These are phyloP conservation scores for Mycena latifolia DNA, from an alignment of 768 basidiomycete species.

Conservation along the genomic window DNA sequence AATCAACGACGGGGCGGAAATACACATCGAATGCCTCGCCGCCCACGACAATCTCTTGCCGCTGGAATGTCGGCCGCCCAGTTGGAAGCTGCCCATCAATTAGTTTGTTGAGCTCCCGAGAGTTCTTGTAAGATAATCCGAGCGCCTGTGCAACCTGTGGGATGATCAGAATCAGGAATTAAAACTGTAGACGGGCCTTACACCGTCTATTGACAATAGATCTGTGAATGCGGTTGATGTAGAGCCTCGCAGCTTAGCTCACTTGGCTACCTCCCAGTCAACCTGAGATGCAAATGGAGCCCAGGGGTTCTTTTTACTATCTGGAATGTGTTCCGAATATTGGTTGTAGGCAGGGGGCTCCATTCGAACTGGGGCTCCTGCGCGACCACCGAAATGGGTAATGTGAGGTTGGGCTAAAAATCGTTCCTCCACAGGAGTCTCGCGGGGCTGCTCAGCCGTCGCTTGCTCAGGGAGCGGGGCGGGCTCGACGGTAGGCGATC, in stretches of 20 bases:
- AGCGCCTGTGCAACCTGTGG: slow-evolving; percentile 34
- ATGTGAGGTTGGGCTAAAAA: not conserved
- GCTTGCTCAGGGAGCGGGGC: not conserved
- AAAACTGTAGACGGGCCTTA: slow-evolving; percentile 31
- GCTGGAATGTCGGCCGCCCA: slow-evolving; percentile 35
- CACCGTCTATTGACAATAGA: slow-evolving; percentile 44
- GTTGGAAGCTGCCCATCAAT: slow-evolving; percentile 43
- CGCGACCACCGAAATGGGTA: not conserved
- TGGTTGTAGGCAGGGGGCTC: not conserved
- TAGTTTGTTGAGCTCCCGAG: slow-evolving; percentile 43
- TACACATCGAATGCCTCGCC: slow-evolving; percentile 43
- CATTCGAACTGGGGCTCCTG: not conserved
- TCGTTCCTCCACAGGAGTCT: not conserved
- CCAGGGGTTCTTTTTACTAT: slow-evolving; percentile 1
- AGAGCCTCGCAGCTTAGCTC: slow-evolving; percentile 44
- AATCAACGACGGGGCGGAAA: slow-evolving; percentile 44
- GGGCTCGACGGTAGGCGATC: not conserved
- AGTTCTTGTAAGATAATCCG: slow-evolving; percentile 42
- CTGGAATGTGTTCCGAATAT: not conserved
- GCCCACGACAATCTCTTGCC: slow-evolving; percentile 37
- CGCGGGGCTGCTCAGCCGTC: too few species aligned
- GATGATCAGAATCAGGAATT: too few species aligned
- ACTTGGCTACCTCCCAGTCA: slow-evolving; percentile 44
- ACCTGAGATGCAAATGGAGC: slow-evolving; percentile 41
- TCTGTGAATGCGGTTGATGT: slow-evolving; percentile 46